These are phyloP conservation scores for Crepidotus variabilis DNA, from an alignment of 768 basidiomycete species.

Conservation along the genomic window DNA sequence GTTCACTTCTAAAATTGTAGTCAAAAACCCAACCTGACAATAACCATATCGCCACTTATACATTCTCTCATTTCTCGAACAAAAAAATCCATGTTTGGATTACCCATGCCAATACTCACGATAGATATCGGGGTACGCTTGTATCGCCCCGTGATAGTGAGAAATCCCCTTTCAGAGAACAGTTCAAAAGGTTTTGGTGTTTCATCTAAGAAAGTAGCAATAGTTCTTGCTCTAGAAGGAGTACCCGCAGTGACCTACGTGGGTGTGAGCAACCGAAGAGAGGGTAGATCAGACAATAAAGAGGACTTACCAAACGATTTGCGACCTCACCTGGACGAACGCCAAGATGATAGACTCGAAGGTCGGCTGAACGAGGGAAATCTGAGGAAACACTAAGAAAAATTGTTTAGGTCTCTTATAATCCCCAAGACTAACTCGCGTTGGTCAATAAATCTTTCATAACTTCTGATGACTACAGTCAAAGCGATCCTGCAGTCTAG, in stretches of 20 bases:
- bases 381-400: slow-evolving; percentile 38
- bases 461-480: neutral
- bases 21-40: slow-evolving; percentile 37
- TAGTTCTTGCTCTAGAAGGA: slow-evolving; percentile 56
- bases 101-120: slow-evolving; percentile 82
- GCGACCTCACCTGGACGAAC: slow-evolving; percentile 74
- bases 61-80: slow-evolving; percentile 78
- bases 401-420: neutral
- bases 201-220: slow-evolving; percentile 62
- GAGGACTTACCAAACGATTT: slow-evolving; percentile 61
- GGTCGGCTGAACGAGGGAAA: slow-evolving; percentile 71
- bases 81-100: slow-evolving; percentile 82
- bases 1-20: neutral
- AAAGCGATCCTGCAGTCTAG: no score
- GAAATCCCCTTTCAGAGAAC: slow-evolving; percentile 71
- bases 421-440: slow-evolving; percentile 50
- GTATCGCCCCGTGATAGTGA: slow-evolving; percentile 68
- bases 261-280: slow-evolving; percentile 1
- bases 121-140: slow-evolving; percentile 63
- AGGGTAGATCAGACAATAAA: neutral
- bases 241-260: slow-evolving; percentile 71
- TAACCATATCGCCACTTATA: slow-evolving; percentile 54
- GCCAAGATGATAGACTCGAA: slow-evolving; percentile 78
- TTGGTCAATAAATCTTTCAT: slow-evolving; percentile 66
- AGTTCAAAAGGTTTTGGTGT: slow-evolving; percentile 56